Conservation (phyloP, 768 basidiomycete species). For the Strobilomyces echinocephalus region DNA sequence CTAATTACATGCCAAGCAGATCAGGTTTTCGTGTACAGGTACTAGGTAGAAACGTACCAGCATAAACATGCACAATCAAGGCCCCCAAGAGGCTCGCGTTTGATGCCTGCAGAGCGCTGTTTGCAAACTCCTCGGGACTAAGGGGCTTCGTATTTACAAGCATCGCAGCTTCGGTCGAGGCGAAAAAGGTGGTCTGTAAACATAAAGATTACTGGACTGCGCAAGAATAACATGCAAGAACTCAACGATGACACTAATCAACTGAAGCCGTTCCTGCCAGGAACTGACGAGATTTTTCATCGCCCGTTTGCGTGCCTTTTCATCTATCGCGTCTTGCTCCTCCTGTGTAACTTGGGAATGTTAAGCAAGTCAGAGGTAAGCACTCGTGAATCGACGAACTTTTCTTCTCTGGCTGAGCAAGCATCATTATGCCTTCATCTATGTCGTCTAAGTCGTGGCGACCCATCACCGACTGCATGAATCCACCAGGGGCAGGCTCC, state of each 20-base stretch:
- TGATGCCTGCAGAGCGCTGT: conserved; percentile 27
- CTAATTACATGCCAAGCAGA: conserved; percentile 12
- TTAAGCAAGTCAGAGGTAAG: not conserved
- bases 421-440: conserved; percentile 13
- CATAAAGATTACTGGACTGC: not conserved
- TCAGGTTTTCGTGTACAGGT: too few species aligned
- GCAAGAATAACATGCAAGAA: not conserved
- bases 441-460: conserved; percentile 4
- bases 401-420: conserved; percentile 10
- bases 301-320: conserved; percentile 39
- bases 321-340: conserved; percentile 48
- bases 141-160: conserved; percentile 40
- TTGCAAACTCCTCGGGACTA: conserved; percentile 7
- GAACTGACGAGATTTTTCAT: conserved; percentile 50
- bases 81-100: conserved; percentile 49
- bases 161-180: conserved; percentile 51
- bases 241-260: conserved; percentile 55
- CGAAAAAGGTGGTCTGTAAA: conserved; percentile 57
- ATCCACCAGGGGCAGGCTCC: conserved; percentile 14
- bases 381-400: conserved; percentile 10
- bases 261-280: conserved; percentile 59
- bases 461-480: conserved; percentile 22
- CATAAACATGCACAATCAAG: conserved; percentile 50
- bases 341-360: conserved; percentile 38
- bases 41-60: conserved; percentile 36